Conservation (phyloP, 805 yeast genomes). For the Metschnikowia continentalis region DNA sequence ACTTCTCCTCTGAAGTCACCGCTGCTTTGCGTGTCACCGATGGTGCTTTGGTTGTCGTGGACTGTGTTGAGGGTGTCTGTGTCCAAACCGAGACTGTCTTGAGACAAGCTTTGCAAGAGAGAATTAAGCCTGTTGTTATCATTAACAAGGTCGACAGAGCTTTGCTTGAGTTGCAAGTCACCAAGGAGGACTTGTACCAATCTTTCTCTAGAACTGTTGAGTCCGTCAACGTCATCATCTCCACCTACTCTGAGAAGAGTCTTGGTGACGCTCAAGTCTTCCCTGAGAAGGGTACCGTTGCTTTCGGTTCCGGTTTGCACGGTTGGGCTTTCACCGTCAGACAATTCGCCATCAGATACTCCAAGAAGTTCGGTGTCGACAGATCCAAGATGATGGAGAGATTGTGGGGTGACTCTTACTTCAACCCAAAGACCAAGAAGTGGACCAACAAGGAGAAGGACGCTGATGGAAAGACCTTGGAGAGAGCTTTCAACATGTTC, state of each 20-base stretch:
- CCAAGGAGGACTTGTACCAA: conserved; percentile 98
- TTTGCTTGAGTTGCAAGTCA: conserved; percentile 94
- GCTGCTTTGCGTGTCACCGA: conserved; percentile 99
- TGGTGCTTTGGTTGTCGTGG: conserved; percentile 99
- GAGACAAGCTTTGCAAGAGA: conserved; percentile 98
- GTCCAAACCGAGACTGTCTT: conserved; percentile 99
- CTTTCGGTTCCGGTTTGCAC: conserved; percentile 99
- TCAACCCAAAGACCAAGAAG: conserved; percentile 99
- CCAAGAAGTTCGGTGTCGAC: conserved; percentile 99
- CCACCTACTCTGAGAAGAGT: conserved; percentile 86
- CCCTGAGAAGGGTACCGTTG: conserved; percentile 99
- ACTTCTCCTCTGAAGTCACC: conserved; percentile 99
- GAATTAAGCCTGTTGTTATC: conserved; percentile 97
- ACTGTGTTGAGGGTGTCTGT: conserved; percentile 99
- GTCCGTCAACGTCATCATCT: conserved; percentile 96
- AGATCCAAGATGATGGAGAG: conserved; percentile 96
- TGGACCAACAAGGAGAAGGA: conserved; percentile 96
- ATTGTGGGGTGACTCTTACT: conserved; percentile 99
- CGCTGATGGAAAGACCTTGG: conserved; percentile 91
- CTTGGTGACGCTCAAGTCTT: conserved; percentile 97
- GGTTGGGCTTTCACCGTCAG: conserved; percentile 99
- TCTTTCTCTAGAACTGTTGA: conserved; percentile 98
- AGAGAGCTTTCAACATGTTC: conserved; percentile 99
- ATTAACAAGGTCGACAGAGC: conserved; percentile 99
- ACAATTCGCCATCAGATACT: conserved; percentile 96